Evolutionary conservation across 2,329 filamentous ascomycete species (phyloP), one percentile per base, ranked within the genome.

Genomic region (Sclerotinia minor): DNA sequence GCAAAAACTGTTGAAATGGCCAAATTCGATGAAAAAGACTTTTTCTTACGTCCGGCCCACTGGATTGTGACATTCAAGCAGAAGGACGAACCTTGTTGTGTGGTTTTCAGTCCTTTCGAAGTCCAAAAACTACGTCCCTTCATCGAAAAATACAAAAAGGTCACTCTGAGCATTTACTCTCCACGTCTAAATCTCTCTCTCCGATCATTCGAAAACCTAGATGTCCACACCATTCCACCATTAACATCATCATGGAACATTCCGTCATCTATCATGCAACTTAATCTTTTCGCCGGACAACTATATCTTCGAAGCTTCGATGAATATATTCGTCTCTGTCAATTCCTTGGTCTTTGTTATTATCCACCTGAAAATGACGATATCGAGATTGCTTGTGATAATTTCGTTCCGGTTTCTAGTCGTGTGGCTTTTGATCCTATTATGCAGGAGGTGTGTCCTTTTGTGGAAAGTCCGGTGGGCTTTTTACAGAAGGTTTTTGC

Each of bases 241-340:
- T 50, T 75, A 0, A 68, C 70, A 2, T 8, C 1, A 0, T 70
- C 72, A 26, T 69, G 58, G 9, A 67, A 75, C 5, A 73, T 71
- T 17, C 75, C 72, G 35, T 17, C 0, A n/a, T 64, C 0, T 17
- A 75, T 78, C 0, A 77, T 80, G 0, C 80, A 85, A 67, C 80
- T 92, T 0, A 89, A 89, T 54, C 77, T 92, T 0, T 92, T 92
- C 66, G 80, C 90, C 0, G 90, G 89, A 0, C 87, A 90, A 66
- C 79, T 92, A 0, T 92, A 92, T 71, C 79, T 92, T 13, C 76
- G 74, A 0, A 82, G 80, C 0, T 84, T 81, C 54, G 68, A 78
- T 0, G 83, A 90, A 65, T 92, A 92, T 69, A 70, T 75, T 0
- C 74, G 78, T 1, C 73, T 83, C 0, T 89, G 86, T 69, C 74